phyloP scores from a whole-genome alignment of 2,329 filamentous ascomycete genomes.

The Tolypocladium capitatum region DNA sequence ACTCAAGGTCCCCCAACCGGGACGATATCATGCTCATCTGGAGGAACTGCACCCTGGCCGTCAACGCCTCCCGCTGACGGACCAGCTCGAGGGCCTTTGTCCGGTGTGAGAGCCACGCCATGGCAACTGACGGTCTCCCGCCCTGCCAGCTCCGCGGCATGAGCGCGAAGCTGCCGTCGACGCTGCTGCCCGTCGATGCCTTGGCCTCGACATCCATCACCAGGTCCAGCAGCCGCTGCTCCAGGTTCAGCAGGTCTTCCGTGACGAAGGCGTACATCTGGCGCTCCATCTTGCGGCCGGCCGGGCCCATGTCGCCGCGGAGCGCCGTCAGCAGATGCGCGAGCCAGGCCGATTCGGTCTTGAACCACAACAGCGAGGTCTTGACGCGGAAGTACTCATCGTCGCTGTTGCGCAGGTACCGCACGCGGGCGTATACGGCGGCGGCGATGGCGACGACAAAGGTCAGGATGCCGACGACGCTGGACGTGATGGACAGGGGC shows the following conservation, averaged over 20 bases:
- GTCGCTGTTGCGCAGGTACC: slow-evolving; percentile 31
- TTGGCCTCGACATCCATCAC: slow-evolving; percentile 28
- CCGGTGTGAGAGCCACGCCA: slow-evolving; percentile 30
- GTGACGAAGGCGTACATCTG: slow-evolving; percentile 35
- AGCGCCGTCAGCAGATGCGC: slow-evolving; percentile 24
- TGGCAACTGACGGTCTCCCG: slow-evolving; percentile 23
- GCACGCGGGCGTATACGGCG: slow-evolving; percentile 28
- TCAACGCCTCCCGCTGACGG: slow-evolving; percentile 30
- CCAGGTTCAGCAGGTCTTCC: slow-evolving; percentile 30
- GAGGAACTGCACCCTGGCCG: slow-evolving; percentile 31
- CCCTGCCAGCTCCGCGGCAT: slow-evolving; percentile 25
- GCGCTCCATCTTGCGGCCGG: slow-evolving; percentile 19
- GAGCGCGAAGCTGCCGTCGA: slow-evolving; percentile 21
- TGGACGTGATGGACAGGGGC: slow-evolving; percentile 30
- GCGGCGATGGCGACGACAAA: slow-evolving; percentile 32
- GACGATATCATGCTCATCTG: slow-evolving; percentile 36
- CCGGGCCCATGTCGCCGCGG: slow-evolving; percentile 8
- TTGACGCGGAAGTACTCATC: slow-evolving; percentile 34
- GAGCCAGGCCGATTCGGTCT: slow-evolving; percentile 33
- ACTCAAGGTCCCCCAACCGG: slow-evolving; percentile 23
- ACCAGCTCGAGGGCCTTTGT: slow-evolving; percentile 31
- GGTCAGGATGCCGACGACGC: slow-evolving; percentile 31
- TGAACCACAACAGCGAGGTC: slow-evolving; percentile 32
- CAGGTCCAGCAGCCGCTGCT: slow-evolving; percentile 30
- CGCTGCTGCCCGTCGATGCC: slow-evolving; percentile 7